Evolutionary conservation across 2,329 filamentous ascomycete genomes (phyloP), one percentile per base, ranked within the genome.

Genomic region (Fusarium algeriense): DNA sequence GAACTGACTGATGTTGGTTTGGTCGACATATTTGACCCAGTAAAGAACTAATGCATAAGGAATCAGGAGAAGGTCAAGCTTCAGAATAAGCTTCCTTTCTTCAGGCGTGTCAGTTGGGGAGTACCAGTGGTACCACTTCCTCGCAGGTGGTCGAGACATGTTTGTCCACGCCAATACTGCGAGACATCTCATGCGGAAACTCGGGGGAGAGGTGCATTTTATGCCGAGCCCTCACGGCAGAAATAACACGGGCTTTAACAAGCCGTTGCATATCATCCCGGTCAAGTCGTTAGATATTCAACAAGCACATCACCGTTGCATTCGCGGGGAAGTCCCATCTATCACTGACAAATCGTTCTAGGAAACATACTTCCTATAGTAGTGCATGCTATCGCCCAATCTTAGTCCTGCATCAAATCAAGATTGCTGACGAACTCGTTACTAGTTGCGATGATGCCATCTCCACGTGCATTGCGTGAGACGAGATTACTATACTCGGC

Each of bases 171-270:
- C 5, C 13, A 7, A 9, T 15, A 46, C 14, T n/a, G 5, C 12
- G 12, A n/a, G 5, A 19, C 7, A 4, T 6, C 12, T n/a, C 7
- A 40, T 12, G 0, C 6, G 7, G 26, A 2, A 19, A 6, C 0
- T 45, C 1, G 43, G 43, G 43, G 17, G 5, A 45, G 2, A 23
- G 3, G 23, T 3, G 2, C 17, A 7, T 17, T 49, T 50, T 37
- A 50, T 52, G 17, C 3, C 26, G 6, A 2, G 32, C 5, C 0
- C 3, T 5, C 5, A 3, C 0, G 20, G 5, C 7, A 49, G 17
- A 15, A 10, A 49, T 0, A 30, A 6, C 15, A 49, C 2, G 5
- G 2, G 1, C 4, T 50, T 2, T 26, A 26, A 20, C 48, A 52
- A 4, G 3, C 14, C 7, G 12, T 20, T 26, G 48, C 32, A 20